Conservation (phyloP, 2,329 filamentous ascomycete genomes). For the Neonectria sp. region DNA sequence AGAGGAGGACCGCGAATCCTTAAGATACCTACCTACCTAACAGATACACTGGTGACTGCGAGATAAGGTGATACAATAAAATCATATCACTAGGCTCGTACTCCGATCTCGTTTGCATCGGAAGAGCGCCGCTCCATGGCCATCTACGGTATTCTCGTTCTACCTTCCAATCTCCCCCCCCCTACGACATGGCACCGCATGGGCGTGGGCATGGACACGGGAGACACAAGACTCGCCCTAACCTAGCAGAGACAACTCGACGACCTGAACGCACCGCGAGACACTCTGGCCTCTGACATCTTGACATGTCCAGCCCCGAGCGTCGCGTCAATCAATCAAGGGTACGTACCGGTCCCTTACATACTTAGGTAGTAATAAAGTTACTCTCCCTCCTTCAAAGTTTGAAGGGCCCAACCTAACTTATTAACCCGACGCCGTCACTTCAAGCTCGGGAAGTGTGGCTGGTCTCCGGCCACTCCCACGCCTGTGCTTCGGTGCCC, state of each 20-base stretch:
- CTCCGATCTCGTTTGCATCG: constrained; percentile 11
- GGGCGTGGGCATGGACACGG: constrained; percentile 2
- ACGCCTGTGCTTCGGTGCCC: constrained; percentile 40
- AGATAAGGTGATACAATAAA: constrained; percentile 14
- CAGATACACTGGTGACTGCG: background rate
- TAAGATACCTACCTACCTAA: background rate
- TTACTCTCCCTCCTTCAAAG: background rate
- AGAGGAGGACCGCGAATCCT: background rate
- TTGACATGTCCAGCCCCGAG: background rate
- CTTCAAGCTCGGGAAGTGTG: constrained; percentile 26
- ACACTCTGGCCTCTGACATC: constrained; percentile 17
- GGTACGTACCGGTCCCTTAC: constrained; percentile 7
- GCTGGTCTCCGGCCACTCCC: constrained; percentile 43
- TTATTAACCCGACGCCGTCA: constrained; percentile 1
- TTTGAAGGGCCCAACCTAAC: constrained; percentile 2
- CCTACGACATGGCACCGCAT: constrained; percentile 17
- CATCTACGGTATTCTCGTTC: constrained; percentile 1
- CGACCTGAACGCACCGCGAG: constrained; percentile 19
- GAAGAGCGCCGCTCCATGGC: constrained; percentile 5
- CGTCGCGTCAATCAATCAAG: constrained; percentile 7
- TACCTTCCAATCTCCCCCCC: constrained; percentile 14
- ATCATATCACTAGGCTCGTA: background rate
- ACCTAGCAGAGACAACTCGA: constrained; percentile 12
- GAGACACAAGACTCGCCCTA: constrained; percentile 15
- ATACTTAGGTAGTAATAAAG: background rate